Evolutionary conservation across 805 yeast species (phyloP).

Genomic region (Clavispora asparagi): DNA sequence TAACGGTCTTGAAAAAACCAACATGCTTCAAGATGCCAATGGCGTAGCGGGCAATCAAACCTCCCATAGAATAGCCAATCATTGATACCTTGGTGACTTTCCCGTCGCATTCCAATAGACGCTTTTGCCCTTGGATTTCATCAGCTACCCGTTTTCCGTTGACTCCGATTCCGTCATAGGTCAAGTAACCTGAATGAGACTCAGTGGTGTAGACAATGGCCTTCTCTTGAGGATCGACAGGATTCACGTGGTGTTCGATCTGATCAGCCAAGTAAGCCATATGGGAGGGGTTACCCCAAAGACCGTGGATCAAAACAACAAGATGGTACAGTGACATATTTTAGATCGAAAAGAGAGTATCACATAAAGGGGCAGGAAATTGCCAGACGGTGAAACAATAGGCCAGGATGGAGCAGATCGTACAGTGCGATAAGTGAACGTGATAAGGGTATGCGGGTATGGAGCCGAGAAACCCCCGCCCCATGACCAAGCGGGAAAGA

Average conservation of each 20-base stretch:
- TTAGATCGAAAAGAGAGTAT: neutral
- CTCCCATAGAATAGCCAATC: slow-evolving; percentile 87
- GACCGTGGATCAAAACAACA: slow-evolving; percentile 72
- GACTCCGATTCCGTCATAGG: slow-evolving; percentile 83
- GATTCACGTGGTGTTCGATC: slow-evolving; percentile 10
- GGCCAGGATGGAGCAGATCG: neutral
- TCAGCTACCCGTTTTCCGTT: slow-evolving; percentile 72
- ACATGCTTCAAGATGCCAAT: slow-evolving; percentile 62
- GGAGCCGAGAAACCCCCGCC: too few relatives aligned
- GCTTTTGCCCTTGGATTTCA: slow-evolving; percentile 44
- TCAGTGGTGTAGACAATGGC: slow-evolving; percentile 46
- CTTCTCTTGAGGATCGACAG: slow-evolving; percentile 17
- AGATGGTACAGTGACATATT: slow-evolving; percentile 45
- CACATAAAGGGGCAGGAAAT: neutral
- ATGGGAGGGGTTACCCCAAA: slow-evolving; percentile 19
- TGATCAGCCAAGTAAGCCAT: slow-evolving; percentile 7
- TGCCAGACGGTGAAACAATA: neutral
- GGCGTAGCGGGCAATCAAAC: slow-evolving; percentile 73
- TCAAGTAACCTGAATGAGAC: slow-evolving; percentile 66
- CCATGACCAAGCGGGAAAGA: too few relatives aligned
- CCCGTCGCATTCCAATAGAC: slow-evolving; percentile 5
- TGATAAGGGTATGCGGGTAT: neutral
- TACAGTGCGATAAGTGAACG: neutral
- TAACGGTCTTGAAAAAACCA: slow-evolving; percentile 45
- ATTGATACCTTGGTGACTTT: slow-evolving; percentile 61